phyloP scores from a whole-genome alignment of 2,329 filamentous ascomycete genomes.

The Exophiala oligosperma region DNA sequence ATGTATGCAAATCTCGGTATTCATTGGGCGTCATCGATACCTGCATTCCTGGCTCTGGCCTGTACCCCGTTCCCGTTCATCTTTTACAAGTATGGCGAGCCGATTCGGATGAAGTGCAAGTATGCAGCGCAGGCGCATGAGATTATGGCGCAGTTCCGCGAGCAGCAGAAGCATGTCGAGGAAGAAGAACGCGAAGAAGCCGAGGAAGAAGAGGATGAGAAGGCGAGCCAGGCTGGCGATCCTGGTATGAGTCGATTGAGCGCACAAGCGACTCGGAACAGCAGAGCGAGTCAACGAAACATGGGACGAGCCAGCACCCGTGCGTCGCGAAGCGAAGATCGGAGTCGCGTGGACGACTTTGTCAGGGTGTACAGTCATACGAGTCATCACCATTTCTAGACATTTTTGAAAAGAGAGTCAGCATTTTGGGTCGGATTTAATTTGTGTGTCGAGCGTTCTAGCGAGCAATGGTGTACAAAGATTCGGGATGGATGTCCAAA shows the following conservation, averaged over 20 bases:
- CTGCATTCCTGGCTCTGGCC: constrained; percentile 70
- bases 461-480: neutral
- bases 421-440: neutral
- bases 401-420: too few species aligned
- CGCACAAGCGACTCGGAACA: neutral
- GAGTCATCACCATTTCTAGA: constrained; percentile 18
- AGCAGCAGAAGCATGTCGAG: constrained; percentile 5
- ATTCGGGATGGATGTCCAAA: neutral
- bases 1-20: constrained; percentile 60
- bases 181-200: constrained; percentile 7
- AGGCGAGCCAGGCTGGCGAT: neutral
- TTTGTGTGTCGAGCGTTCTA: neutral
- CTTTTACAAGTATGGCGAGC: constrained; percentile 70
- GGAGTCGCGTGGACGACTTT: constrained; percentile 9
- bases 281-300: neutral
- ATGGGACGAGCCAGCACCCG: constrained; percentile 8
- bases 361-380: constrained; percentile 18
- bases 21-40: constrained; percentile 73
- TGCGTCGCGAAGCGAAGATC: neutral
- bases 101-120: constrained; percentile 63
- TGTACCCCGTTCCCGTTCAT: constrained; percentile 75
- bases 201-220: constrained; percentile 1
- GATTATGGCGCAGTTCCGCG: constrained; percentile 25
- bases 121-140: constrained; percentile 37
- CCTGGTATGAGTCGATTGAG: neutral